A percentile compares a stretch with the other conserved stretches of the same genome.
Evolutionary conservation across 805 yeast species (phyloP).

Genomic region (Grigorovia yakushimaensis): DNA sequence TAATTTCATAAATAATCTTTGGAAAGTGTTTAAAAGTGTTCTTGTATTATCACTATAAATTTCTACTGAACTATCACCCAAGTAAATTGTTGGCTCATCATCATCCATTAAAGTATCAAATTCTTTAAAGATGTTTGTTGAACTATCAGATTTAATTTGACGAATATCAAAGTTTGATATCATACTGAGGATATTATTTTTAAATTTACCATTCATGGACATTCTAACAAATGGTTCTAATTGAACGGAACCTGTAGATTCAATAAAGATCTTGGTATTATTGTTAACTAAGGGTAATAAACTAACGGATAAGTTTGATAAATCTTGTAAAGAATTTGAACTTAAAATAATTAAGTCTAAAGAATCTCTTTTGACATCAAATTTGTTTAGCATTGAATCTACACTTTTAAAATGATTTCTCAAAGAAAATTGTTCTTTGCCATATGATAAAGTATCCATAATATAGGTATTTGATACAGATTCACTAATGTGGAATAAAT

Average conservation of each 20-base stretch:
- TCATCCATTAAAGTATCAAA: constrained; percentile 11
- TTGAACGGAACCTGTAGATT: constrained; percentile 62
- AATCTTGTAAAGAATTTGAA: constrained; percentile 42
- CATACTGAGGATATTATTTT: constrained; percentile 40
- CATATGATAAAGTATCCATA: constrained; percentile 22
- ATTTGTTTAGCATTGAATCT: constrained; percentile 7
- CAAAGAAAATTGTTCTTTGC: constrained; percentile 18
- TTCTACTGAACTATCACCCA: constrained; percentile 28
- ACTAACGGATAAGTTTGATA: constrained; percentile 34
- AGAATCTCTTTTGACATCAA: constrained; percentile 2
- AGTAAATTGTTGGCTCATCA: constrained; percentile 35
- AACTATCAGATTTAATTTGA: constrained; percentile 16
- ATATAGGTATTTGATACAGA: constrained; percentile 16
- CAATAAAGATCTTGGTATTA: constrained; percentile 49
- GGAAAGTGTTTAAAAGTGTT: constrained; percentile 22
- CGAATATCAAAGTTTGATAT: constrained; percentile 56
- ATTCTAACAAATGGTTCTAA: constrained; percentile 58
- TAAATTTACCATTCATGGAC: constrained; percentile 31
- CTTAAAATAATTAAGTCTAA: constrained; percentile 38
- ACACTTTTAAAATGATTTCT: constrained; percentile 22
- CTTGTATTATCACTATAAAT: constrained; percentile 15
- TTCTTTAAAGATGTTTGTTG: constrained; percentile 23
- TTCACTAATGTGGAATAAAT: constrained; percentile 23
- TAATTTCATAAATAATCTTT: constrained; percentile 23
- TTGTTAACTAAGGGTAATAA: constrained; percentile 31